phyloP scores from a whole-genome alignment of 2,329 filamentous ascomycete genomes.

The Hypomyces perniciosus region DNA sequence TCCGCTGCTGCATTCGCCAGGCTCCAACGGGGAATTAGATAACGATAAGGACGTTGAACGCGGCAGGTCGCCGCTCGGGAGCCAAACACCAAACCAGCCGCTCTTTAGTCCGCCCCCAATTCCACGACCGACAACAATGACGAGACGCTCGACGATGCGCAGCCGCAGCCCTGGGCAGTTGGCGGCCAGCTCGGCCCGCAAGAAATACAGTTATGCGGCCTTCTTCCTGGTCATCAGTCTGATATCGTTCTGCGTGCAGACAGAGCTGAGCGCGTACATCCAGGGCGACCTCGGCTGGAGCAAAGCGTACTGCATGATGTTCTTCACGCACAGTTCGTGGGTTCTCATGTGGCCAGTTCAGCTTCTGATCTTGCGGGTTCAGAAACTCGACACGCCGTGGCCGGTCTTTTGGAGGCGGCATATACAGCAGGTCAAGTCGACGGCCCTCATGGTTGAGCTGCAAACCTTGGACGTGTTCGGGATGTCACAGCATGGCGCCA shows the following conservation, averaged over 20 bases:
- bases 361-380: conserved; percentile 70
- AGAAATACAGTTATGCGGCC: conserved; percentile 80
- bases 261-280: conserved; percentile 91
- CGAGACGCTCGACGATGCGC: conserved; percentile 60
- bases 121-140: conserved; percentile 24
- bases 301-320: conserved; percentile 99
- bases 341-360: conserved; percentile 80
- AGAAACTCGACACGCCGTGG: conserved; percentile 76
- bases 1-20: conserved; percentile 35
- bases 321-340: conserved; percentile 95
- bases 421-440: conserved; percentile 44
- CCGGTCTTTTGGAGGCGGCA: conserved; percentile 72
- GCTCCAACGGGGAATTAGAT: conserved; percentile 24
- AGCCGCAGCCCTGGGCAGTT: conserved; percentile 63
- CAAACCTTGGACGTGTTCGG: conserved; percentile 63
- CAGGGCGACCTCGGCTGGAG: conserved; percentile 89
- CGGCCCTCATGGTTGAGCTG: conserved; percentile 76
- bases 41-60: conserved; percentile 7
- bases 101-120: conserved; percentile 16
- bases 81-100: conserved; percentile 13
- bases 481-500: conserved; percentile 25
- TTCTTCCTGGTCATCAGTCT: conserved; percentile 79
- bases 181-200: conserved; percentile 49
- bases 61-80: conserved; percentile 10
- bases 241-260: conserved; percentile 86